These are phyloP conservation scores for Nymphaea colorata DNA, from an alignment of 164 flowering plant genomes.

Conservation along the genomic window DNA sequence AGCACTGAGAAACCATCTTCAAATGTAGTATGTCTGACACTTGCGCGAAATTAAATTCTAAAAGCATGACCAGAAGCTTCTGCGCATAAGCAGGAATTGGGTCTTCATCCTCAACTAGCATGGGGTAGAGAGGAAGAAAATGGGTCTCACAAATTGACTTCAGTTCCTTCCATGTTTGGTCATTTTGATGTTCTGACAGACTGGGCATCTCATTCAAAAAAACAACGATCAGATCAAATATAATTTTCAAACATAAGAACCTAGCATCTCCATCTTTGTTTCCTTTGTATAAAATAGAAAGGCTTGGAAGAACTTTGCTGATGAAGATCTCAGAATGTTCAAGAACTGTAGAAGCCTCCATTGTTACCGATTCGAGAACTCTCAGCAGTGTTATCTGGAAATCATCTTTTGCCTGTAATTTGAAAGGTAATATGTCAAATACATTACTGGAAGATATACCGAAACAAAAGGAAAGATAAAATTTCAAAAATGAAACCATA, in stretches of 20 bases:
- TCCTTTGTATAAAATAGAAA: constrained; percentile 68
- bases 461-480: neutral
- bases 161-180: constrained; percentile 36
- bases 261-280: constrained; percentile 96
- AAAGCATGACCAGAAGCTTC: constrained; percentile 90
- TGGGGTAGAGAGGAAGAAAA: constrained; percentile 88
- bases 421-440: no score
- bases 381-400: constrained; percentile 81
- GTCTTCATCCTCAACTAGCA: constrained; percentile 81
- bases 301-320: constrained; percentile 61
- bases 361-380: constrained; percentile 65
- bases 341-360: constrained; percentile 51
- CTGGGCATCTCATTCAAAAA: constrained; percentile 39
- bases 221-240: constrained; percentile 66
- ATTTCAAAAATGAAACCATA: neutral
- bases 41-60: constrained; percentile 61
- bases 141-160: constrained; percentile 45
- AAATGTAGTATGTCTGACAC: constrained; percentile 63
- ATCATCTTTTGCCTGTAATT: constrained; percentile 87
- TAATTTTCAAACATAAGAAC: constrained; percentile 77
- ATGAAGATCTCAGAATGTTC: constrained; percentile 38
- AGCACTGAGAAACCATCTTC: constrained; percentile 75
- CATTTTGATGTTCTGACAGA: constrained; percentile 21
- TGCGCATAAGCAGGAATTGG: constrained; percentile 94
- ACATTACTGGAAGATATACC: neutral